Evolutionary conservation across 1,284 basidiomycete genomes (phyloP), one percentile per base, ranked within the genome.

Genomic region (Fistulinella cinereoalba): DNA sequence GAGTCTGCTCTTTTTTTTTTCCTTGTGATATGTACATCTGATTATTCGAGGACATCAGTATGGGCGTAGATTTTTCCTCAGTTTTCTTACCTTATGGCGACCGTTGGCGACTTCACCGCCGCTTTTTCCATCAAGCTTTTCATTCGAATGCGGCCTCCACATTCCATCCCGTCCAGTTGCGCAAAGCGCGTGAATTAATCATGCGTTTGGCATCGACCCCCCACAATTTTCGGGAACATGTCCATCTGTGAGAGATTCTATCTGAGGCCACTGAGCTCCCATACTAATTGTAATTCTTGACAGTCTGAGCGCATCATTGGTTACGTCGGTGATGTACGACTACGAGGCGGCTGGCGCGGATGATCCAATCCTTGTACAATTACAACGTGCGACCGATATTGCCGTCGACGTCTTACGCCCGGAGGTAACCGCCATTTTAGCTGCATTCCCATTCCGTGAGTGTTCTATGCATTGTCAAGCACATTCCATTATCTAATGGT

Each of bases 111-210:
- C n/a, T 61, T 32, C 59, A 61, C 45, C 56, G 62, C 12, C 46
- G 60, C n/a, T 9, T 61, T 16, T 65, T 64, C 39, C 58, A 64
- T 24, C 57, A 62, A 32, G 53, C 60, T 8, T 54, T 62, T 19
- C 50, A 51, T 8, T 25, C 37, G 10, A 53, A 43, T 19, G 56
- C 60, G 23, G 60, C 50, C 0, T 31, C 42, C 7, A 47, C 49
- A 36, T 61, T 51, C 27, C 60, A 44, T 41, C 60, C 60, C 6
- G 22, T 42, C n/a, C 62, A 61, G n/a, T 32, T 55, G 27, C 43
- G 45, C 24, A 63, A 55, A 27, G 43, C 51, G 6, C 61, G 57
- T 36, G 45, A 56, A 21, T 25, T 65, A 10, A 39, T 62, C 13
- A 40, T 25, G 33, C 46, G 45, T 33, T 9, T 65, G 29, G 1